A percentile compares a stretch with the other conserved stretches of the same genome.
phyloP scores from a whole-genome alignment of 1,284 basidiomycete genomes.

The Fomes fomentarius region DNA sequence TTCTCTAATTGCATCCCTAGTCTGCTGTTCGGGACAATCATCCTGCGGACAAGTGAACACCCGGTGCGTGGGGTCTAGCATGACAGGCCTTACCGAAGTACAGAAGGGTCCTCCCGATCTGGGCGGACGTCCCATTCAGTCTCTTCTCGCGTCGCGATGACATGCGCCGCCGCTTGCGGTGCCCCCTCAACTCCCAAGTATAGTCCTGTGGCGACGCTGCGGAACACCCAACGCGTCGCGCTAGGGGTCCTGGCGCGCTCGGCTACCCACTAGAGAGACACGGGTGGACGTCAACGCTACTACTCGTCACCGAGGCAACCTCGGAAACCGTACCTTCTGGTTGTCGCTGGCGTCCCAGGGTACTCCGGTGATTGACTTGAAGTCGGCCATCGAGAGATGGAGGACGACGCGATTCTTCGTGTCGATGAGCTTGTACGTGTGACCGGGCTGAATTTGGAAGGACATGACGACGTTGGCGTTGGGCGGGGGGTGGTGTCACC shows the following conservation, averaged over 20 bases:
- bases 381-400: slow-evolving; percentile 56
- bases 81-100: slow-evolving; percentile 16
- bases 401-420: slow-evolving; percentile 47
- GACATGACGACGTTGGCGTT: slow-evolving; percentile 1
- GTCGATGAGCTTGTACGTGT: slow-evolving; percentile 49
- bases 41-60: not conserved
- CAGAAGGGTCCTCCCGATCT: slow-evolving; percentile 20
- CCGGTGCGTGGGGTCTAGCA: too few relatives aligned
- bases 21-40: slow-evolving; percentile 6
- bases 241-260: slow-evolving; percentile 30
- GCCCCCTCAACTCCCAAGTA: slow-evolving; percentile 41
- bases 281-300: not conserved
- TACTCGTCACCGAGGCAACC: not conserved
- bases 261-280: slow-evolving; percentile 49
- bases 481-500: not conserved
- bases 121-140: slow-evolving; percentile 30
- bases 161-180: slow-evolving; percentile 23
- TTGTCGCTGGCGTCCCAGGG: slow-evolving; percentile 45
- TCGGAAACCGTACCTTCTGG: slow-evolving; percentile 43
- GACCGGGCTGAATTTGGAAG: slow-evolving; percentile 15
- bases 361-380: slow-evolving; percentile 49
- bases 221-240: slow-evolving; percentile 41
- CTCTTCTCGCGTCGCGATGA: slow-evolving; percentile 39
- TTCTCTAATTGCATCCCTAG: slow-evolving; percentile 13
- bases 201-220: slow-evolving; percentile 37